phyloP scores from a whole-genome alignment of 169 alveolate genomes.

The Plasmodium ovale region DNA sequence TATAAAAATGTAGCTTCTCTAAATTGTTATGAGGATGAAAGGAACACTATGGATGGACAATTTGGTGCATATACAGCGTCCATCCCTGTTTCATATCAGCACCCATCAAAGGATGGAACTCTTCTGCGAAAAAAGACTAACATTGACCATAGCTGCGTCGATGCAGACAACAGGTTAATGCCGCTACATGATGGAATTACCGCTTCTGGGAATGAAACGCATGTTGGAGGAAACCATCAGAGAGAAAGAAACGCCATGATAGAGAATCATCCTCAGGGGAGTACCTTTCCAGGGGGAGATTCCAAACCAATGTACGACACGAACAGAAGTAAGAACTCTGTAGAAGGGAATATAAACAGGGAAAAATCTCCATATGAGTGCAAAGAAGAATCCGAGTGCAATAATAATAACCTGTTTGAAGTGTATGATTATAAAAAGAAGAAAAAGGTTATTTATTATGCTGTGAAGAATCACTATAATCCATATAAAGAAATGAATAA shows the following conservation, averaged over 20 bases:
- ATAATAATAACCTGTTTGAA: slow-evolving; percentile 39
- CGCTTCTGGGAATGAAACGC: background rate
- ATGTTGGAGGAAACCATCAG: background rate
- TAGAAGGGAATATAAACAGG: background rate
- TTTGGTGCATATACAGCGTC: background rate
- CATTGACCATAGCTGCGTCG: too few relatives aligned
- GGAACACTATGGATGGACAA: background rate
- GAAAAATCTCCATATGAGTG: background rate
- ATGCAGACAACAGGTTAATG: background rate
- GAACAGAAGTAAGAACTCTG: background rate
- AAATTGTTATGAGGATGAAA: background rate
- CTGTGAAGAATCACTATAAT: slow-evolving; percentile 57
- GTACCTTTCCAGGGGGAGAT: background rate
- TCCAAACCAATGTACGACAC: background rate
- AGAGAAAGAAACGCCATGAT: background rate
- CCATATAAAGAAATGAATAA: slow-evolving; percentile 49
- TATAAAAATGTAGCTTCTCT: background rate
- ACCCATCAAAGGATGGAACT: slow-evolving; percentile 5
- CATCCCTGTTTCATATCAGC: background rate
- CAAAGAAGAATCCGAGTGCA: background rate
- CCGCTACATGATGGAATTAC: background rate
- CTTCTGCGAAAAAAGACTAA: background rate
- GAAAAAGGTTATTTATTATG: slow-evolving; percentile 41
- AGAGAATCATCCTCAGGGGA: background rate
- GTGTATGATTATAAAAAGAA: slow-evolving; percentile 46